Evolutionary conservation across 1,284 basidiomycete species (phyloP).

Genomic region (Sphaerobolus stellatus): DNA sequence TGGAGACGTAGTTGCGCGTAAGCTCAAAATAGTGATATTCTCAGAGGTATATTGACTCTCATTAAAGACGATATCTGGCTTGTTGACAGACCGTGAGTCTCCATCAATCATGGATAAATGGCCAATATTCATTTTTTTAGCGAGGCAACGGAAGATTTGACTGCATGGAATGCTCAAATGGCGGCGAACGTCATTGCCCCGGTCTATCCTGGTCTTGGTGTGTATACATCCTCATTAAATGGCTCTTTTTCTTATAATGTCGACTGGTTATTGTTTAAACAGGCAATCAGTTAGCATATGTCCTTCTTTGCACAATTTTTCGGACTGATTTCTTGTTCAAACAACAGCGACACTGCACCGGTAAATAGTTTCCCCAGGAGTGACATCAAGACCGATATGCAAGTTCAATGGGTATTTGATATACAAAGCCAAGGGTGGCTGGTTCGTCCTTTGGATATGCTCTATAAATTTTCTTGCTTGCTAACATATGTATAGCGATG

Average conservation of each 20-base stretch:
- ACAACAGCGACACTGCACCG: conserved; percentile 45
- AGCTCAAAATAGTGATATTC: conserved; percentile 10
- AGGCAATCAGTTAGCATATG: conserved; percentile 56
- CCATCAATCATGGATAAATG: background rate
- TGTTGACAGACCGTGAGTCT: conserved; percentile 40
- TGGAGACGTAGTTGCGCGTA: conserved; percentile 61
- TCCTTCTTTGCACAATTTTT: background rate
- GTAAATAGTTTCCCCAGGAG: conserved; percentile 49
- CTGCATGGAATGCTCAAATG: conserved; percentile 46
- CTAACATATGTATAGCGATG: conserved; percentile 36
- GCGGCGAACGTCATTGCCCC: conserved; percentile 35
- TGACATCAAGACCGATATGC: conserved; percentile 32
- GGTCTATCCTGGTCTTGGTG: conserved; percentile 48
- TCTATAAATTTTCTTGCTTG: too few relatives aligned
- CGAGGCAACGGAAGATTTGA: conserved; percentile 41
- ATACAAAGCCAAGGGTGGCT: conserved; percentile 46
- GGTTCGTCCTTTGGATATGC: conserved; percentile 29
- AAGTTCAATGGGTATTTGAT: conserved; percentile 50
- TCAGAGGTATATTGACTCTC: background rate
- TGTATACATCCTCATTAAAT: conserved; percentile 14
- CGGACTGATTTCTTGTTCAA: background rate
- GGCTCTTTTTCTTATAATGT: background rate
- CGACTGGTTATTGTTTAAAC: too few relatives aligned
- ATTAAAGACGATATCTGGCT: conserved; percentile 47
- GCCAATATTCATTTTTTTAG: conserved; percentile 26